Base-by-base conservation (phyloP, 768 basidiomycete species). In the Gymnopilus junonius region DNA sequence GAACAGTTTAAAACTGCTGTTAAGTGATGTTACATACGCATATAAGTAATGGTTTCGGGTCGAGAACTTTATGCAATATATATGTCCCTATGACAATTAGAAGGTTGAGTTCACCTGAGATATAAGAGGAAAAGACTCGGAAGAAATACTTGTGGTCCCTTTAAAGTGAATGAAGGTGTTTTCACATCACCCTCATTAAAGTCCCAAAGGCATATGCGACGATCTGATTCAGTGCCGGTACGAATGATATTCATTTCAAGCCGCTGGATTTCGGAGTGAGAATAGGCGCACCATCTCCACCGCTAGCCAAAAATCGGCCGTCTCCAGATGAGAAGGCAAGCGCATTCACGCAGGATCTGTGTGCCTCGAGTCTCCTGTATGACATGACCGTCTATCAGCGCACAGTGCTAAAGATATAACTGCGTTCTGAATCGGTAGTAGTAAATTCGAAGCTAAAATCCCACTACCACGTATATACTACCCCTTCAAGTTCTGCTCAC, bases 21-120 rank as follows among this genome's bases (percentile, higher is more conserved):
- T 45, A 55, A 34, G 66, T 70, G 32, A 60, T 37, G 7, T 46
- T 27, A 78, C 90, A 71, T 63, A 92, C 91, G 87, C 86, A 70
- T 84, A 85, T 42, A 93, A 71, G 69, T 82, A 87, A 55, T 81
- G 82, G 68, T 89, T 90, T 21, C 81, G 80, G 0, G 87, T 82
- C 6, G 91, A 92, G 76, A 93, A 92, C 50, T 84, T 84, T 31
- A 93, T 76, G 17, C 85, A 82, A 72, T 94, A 87, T 35, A 93
- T 83, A 66, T 92, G 92, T 42, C 81, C 82, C 92, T 93, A 65
- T n/a, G n/a, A n/a, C 34, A 58, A 15, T 23, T 12, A 50, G 43
- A 31, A 11, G 55, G 27, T 55, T 27, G 46, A 50, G 37, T 39
- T 63, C 23, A 23, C 35, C 29, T 46, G 42, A 39, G n/a, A 25